A percentile compares a stretch with the other conserved stretches of the same genome.
Evolutionary conservation across 345 rosid species (phyloP).

Genomic region (Trapa bicornis): DNA sequence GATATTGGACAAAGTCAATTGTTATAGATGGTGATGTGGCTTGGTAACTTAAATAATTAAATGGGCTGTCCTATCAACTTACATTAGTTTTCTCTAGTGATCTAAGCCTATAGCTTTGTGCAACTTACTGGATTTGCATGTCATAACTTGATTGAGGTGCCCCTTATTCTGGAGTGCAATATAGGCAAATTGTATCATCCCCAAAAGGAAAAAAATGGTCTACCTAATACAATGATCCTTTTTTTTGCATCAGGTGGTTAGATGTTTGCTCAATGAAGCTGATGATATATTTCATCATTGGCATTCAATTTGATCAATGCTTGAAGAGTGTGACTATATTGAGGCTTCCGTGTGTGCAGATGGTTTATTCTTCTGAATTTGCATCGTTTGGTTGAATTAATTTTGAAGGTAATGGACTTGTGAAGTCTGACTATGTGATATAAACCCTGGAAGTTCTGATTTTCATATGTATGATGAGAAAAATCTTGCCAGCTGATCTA

Average conservation of each 20-base stretch:
- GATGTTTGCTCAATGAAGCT: neutral
- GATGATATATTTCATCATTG: neutral
- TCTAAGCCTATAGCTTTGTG: neutral
- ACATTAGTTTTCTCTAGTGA: neutral
- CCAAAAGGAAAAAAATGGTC: neutral
- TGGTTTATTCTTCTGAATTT: neutral
- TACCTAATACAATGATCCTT: neutral
- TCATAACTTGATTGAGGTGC: neutral
- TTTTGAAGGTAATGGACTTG: neutral
- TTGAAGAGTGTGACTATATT: neutral
- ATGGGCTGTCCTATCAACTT: no score
- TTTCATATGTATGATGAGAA: no score
- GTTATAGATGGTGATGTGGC: no score
- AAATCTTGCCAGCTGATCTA: no score
- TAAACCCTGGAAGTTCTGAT: neutral
- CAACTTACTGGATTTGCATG: neutral
- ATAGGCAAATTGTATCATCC: neutral
- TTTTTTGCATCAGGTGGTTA: neutral
- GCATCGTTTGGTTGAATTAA: neutral
- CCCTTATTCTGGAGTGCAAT: neutral
- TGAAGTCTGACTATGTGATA: neutral
- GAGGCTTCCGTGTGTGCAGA: no score
- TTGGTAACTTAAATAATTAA: no score
- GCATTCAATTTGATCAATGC: neutral
- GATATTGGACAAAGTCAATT: no score